Evolutionary conservation across 768 basidiomycete species (phyloP).

Genomic region (Sutorius australiensis): DNA sequence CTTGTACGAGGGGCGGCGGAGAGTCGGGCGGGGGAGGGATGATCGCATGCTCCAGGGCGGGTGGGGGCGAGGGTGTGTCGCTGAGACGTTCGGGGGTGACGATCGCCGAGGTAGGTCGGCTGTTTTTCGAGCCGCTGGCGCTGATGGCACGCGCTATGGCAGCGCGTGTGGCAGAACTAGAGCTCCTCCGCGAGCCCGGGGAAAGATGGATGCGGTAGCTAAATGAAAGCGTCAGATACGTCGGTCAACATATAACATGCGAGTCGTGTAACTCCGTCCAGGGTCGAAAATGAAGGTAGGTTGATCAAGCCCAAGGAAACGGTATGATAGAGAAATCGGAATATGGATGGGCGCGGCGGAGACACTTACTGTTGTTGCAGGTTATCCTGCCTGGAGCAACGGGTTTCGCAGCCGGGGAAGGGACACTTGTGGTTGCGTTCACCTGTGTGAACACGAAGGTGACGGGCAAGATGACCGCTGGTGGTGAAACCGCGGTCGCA

Average conservation of each 20-base stretch:
- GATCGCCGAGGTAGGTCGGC: slow-evolving; percentile 25
- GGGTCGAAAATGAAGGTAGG: slow-evolving; percentile 13
- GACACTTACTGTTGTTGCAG: slow-evolving; percentile 43
- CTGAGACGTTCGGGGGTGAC: slow-evolving; percentile 26
- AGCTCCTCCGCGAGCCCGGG: slow-evolving; percentile 69
- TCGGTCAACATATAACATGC: slow-evolving; percentile 1
- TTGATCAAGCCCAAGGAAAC: not conserved
- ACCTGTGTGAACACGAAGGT: slow-evolving; percentile 87
- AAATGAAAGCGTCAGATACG: slow-evolving; percentile 13
- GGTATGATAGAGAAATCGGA: slow-evolving; percentile 1
- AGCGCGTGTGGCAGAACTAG: slow-evolving; percentile 52
- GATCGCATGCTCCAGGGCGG: slow-evolving; percentile 43
- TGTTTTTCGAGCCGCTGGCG: slow-evolving; percentile 19
- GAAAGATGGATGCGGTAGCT: slow-evolving; percentile 82
- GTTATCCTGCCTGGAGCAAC: slow-evolving; percentile 89
- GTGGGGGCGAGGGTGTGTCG: slow-evolving; percentile 34
- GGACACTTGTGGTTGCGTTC: slow-evolving; percentile 92
- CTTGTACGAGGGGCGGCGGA: slow-evolving; percentile 51
- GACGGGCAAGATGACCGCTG: slow-evolving; percentile 83
- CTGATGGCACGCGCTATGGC: slow-evolving; percentile 46
- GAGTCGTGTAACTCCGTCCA: slow-evolving; percentile 9
- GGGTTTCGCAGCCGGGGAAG: slow-evolving; percentile 91
- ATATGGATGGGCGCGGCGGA: not conserved
- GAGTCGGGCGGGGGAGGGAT: slow-evolving; percentile 49
- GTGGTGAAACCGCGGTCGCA: slow-evolving; percentile 84